Base-by-base conservation (phyloP, 345 rosid species). In the Brassica carinata region DNA sequence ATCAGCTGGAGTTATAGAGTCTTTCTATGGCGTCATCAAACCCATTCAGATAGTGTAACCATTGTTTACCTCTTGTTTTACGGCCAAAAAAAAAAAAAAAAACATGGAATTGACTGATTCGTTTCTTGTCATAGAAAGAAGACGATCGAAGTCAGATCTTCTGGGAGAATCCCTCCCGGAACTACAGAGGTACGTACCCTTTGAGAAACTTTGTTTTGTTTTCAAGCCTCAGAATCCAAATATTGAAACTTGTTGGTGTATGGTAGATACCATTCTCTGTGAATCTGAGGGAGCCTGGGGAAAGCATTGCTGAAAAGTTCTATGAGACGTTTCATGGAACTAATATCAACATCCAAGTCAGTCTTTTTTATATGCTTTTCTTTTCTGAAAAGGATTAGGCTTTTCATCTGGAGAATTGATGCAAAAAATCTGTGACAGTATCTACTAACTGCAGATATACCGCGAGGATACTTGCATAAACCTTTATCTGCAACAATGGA, bases 301-400 rank as follows among this genome's bases (percentile, higher is more conserved):
- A 86, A 82, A 85, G 83, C 75, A 80, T 83, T 78, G 79, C 7
- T 2, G 97, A 87, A 72, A 88, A 83, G 74, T 91, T 91, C 67
- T 90, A 90, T 59, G 98, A 92, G 88, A 94, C 98, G 14, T 92
- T 87, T 83, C 98, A 92, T 88, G 98, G 97, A 85, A 83, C 89
- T 6, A 84, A 94, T 83, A 84, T 91, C 77, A 92, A 76, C 83
- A 91, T 92, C 74, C 98, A 94, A 91, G 98, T 94, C 59, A 84
- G 84, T 85, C 40, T 67, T 13, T 43, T 8, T 10, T 43, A 2
- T 10, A 43, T 4, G 15, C 1, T 45, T 45, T 45, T 45, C 4
- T 43, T 10, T 14, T 10, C 19, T 10, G 9, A 11, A 29, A n/a
- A 31, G 8, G 53, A 27, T 55, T 63, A 19, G 8, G 9, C 8